Conservation (phyloP, 1,284 basidiomycete genomes). For the Taiwanofungus camphoratus region DNA sequence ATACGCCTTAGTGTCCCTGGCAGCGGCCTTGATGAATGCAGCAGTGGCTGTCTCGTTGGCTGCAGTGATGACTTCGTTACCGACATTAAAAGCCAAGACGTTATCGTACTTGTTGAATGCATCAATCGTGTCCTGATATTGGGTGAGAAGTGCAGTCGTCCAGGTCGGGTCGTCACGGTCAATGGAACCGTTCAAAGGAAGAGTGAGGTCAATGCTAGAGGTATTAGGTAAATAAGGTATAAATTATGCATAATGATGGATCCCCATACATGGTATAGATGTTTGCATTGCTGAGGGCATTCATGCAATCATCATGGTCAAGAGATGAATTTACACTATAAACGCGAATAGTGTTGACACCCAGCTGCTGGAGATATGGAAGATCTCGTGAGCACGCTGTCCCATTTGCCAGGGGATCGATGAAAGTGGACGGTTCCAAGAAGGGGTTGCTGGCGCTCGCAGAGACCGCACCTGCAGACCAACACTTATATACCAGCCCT, state of each 20-base stretch:
- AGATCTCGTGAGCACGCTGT: constrained; percentile 75
- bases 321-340: constrained; percentile 80
- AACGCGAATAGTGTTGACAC: constrained; percentile 74
- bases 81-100: constrained; percentile 79
- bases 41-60: constrained; percentile 57
- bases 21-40: constrained; percentile 87
- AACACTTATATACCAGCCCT: neutral
- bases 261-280: constrained; percentile 77
- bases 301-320: constrained; percentile 88
- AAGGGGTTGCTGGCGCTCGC: constrained; percentile 60
- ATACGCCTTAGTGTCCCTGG: constrained; percentile 84
- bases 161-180: constrained; percentile 73
- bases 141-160: constrained; percentile 78
- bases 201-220: constrained; percentile 74
- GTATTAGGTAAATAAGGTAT: constrained; percentile 1
- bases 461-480: constrained; percentile 19
- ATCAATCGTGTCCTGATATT: constrained; percentile 77
- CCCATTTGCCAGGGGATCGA: constrained; percentile 70
- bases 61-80: constrained; percentile 79
- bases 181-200: constrained; percentile 85
- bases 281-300: constrained; percentile 65
- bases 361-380: constrained; percentile 64
- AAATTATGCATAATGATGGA: constrained; percentile 10
- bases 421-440: constrained; percentile 71
- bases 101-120: constrained; percentile 81